phyloP scores from a whole-genome alignment of 768 basidiomycete species.

The Rhizopogon vulgaris region DNA sequence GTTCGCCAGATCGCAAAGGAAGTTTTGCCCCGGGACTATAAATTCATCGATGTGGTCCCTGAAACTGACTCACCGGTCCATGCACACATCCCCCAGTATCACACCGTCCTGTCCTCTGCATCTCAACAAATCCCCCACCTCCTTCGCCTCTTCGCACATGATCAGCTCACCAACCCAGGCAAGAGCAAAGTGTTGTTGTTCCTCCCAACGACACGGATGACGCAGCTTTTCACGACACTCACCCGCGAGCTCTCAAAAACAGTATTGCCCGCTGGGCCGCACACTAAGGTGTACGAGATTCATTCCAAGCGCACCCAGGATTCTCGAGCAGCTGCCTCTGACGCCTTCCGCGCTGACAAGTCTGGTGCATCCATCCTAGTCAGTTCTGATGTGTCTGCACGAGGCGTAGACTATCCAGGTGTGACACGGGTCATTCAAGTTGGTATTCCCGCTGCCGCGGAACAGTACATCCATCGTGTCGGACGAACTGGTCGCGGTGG shows the following conservation, averaged over 20 bases:
- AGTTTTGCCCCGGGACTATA: conserved; percentile 53
- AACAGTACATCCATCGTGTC: conserved; percentile 82
- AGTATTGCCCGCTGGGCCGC: conserved; percentile 42
- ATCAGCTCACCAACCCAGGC: conserved; percentile 68
- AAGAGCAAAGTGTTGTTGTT: conserved; percentile 78
- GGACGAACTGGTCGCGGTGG: conserved; percentile 77
- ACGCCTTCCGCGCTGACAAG: conserved; percentile 42
- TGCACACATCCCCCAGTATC: conserved; percentile 74
- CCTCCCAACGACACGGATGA: conserved; percentile 79
- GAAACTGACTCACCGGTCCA: conserved; percentile 53
- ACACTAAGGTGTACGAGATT: conserved; percentile 67
- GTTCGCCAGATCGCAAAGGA: conserved; percentile 67
- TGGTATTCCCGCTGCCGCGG: conserved; percentile 62
- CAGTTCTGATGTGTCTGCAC: conserved; percentile 84
- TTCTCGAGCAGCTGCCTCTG: conserved; percentile 49
- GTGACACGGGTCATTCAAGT: conserved; percentile 90
- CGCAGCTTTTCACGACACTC: conserved; percentile 65
- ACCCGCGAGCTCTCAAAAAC: conserved; percentile 41
- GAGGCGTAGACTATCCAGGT: conserved; percentile 84
- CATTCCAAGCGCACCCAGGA: conserved; percentile 71
- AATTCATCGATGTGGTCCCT: conserved; percentile 68
- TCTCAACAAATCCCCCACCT: conserved; percentile 73
- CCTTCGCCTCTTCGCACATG: conserved; percentile 76
- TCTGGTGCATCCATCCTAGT: conserved; percentile 55
- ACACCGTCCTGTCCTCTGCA: conserved; percentile 64